Base-by-base conservation (phyloP, 1,139 yeast species). In the Saccharomyces pastorianus region DNA sequence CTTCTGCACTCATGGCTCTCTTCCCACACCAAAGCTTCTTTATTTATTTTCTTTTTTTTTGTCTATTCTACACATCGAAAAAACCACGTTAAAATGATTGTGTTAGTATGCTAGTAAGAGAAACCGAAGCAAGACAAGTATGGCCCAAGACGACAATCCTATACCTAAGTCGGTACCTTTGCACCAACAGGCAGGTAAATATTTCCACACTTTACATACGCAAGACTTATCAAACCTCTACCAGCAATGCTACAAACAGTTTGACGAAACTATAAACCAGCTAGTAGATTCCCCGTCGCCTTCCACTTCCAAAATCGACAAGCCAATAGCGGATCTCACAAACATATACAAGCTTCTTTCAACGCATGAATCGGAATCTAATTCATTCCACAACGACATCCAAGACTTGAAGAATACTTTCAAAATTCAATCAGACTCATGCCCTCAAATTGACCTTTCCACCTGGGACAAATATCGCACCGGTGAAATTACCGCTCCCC, bases 81-180 rank as follows among this genome's bases (percentile, higher is more conserved):
- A 31, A 31, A 31, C 38, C 38, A 31, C 38, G 38, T 31, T 31
- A 31, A 31, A 31, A 1, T 11, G n/a, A 31, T n/a, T 13, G 14
- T 31, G 1, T 4, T 31, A 31, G 38, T 31, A 11, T 27, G 29
- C 6, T 27, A 27, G 29, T 27, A 8, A 31, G 11, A n/a, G 13
- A 17, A 17, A 17, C 20, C 20, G 20, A 17, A 2, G 20, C 2
- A 17, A 17, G 20, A 17, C 20, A 17, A 17, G 20, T 17, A 31
- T 31, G 38, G 38, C 17, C 38, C 38, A 31, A 31, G 38, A 31
- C 41, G 28, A 27, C 1, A 50, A 49, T 25, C 46, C 51, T 3
- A 11, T 56, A 23, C 57, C 64, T 29, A 51, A 51, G 7, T 50
- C 57, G 2, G 54, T 61, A 27, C 66, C 66, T 6, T 34, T 63